Evolutionary conservation across 2,329 filamentous ascomycete species (phyloP), one percentile per base, ranked within the genome.

Genomic region (Diaporthe sp.): DNA sequence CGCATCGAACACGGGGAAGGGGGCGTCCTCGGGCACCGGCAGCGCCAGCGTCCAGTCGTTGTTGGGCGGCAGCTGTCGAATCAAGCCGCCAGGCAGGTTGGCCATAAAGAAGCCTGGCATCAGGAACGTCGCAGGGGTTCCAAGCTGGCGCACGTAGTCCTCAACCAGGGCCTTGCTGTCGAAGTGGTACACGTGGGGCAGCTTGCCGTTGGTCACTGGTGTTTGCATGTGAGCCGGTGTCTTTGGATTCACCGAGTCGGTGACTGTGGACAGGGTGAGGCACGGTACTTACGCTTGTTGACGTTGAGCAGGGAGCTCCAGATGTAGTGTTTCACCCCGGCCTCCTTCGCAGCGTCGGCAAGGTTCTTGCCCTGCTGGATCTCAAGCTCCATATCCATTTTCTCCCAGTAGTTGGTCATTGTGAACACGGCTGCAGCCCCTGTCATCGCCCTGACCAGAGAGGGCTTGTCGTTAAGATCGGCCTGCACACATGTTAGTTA

Each of bases 101-200:
- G 85, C 80, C 88, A 90, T 89, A 78, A 89, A 91, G 68, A 83
- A 84, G 2, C 84, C 89, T 0, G 88, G 86, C n/a, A 86, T 80
- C 78, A 89, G 86, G 78, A 89, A 90, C 0, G 88, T 84, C 30
- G 85, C 83, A 3, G 86, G 85, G 12, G 90, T 81, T 0, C 83
- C 84, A 4, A 87, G 78, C 0, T 75, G 73, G 25, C 87, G 85
- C 61, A 90, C 86, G 78, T 92, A 90, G n/a, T 83, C 77, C 76
- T 90, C 89, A 0, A 89, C 85, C 17, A 86, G 81, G 27, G 89
- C 89, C 79, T 92, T 92, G 79, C 81, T 83, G 80, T 92, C 90
- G 75, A 92, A 92, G 76, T 89, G 87, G 75, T 84, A 81, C 39
- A 88, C 85, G 56, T 84, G 78, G 32, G 81, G 66, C 6, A 87